Base-by-base conservation (phyloP, 2,329 filamentous ascomycete genomes). In the Aschersonia sp. region DNA sequence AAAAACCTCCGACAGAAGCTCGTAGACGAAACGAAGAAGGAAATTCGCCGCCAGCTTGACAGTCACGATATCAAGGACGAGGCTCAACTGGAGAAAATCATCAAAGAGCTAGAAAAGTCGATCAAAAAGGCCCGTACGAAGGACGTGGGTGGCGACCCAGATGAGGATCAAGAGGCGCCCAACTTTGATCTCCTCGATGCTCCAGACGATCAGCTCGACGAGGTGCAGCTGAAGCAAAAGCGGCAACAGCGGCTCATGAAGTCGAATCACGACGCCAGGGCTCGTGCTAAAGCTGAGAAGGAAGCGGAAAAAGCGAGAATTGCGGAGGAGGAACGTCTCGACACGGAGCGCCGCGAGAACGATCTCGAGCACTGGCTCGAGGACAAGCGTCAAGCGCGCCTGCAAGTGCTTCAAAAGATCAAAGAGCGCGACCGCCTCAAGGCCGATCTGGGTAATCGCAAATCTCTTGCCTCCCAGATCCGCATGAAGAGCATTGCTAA, bases 401-500 rank as follows among this genome's bases (percentile, higher is more conserved):
- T 68, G n/a, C 66, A 78, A 53, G 76, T 78, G 29, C 71, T 95
- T 3, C 75, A 87, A 58, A 87, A 81, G 64, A 94, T 98, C 64
- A 96, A 94, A 64, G 90, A 97, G 56, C 83, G 88, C 46, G 88
- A 97, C 58, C 80, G 89, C 14, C 76, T 96, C 51, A 96, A 95
- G 68, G 87, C 88, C 42, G 92, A 98, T 60, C 77, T 96, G 1
- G 89, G 90, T 49, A 97, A 97, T 66, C 85, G 92, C 60, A 98
- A 98, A 65, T 96, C 89, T 0, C 79, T 96, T 22, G 92, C 92
- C 7, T 92, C 85, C 49, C 90, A 97, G 64, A 94, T 94, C 67
- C 85, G 92, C 53, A 98, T 98, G 92, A 97, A 97, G 68, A 90
- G 83, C 46, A 88, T 98, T 50, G 92, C 92, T 50, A 96, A 95